Evolutionary conservation across 164 flowering plant genomes (phyloP), one percentile per base, ranked within the genome.

Genomic region (Umbilicus rupestris): DNA sequence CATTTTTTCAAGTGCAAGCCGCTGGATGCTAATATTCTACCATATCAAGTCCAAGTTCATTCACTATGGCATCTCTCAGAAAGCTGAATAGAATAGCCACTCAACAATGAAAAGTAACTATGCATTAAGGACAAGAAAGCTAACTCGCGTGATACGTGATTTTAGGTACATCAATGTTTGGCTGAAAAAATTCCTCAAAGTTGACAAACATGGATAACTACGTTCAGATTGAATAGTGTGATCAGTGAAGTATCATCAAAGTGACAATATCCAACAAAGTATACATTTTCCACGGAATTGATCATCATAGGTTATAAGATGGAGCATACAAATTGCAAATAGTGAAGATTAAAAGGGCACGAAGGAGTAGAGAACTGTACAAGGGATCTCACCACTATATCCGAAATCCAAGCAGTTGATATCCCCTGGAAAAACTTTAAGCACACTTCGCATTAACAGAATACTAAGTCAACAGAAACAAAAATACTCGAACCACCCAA

Each of bases 401-500:
- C 58, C 16, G 58, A 28, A 11, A 55, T 55, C 60, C 31, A 55
- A 12, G 5, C 31, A 4, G 49, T 14, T 15, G 3, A 17, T 45
- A 16, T 55, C 11, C 29, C 12, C 17, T 29, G 19, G 33, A 29
- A 26, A 14, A 55, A 55, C 31, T 55, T 28, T 2, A 26, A 55
- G 11, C 60, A 14, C 17, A 55, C 33, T 26, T 55, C 10, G 33
- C 17, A 14, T 55, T 33, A 55, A 55, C 49, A 45, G 49, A 16
- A 16, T 15, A 45, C 19, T 7, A 3, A 35, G 37, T 35, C 37
- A 45, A 45, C 60, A 12, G 33, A 55, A 55, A 28, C 19, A 28
- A 12, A 55, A 8, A 55, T 11, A 28, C n/a, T 55, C 60, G 33
- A 55, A 55, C 60, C 60, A 55, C 28, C 60, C 60, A 55, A 55